phyloP scores from a whole-genome alignment of 495 filamentous ascomycete species.

The Physcia stellaris region DNA sequence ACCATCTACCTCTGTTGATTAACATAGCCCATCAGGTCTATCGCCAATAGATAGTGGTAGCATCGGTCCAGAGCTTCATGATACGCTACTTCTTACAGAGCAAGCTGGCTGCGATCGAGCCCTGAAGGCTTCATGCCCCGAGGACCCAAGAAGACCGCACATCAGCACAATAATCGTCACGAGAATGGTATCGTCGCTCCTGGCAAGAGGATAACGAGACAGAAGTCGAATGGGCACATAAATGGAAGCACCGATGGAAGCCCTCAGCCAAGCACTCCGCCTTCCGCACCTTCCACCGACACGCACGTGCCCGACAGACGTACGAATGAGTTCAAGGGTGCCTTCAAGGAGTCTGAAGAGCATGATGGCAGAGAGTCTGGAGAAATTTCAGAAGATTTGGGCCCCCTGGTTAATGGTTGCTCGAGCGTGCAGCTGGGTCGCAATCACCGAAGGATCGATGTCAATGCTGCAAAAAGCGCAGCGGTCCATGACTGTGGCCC shows the following conservation, averaged over 20 bases:
- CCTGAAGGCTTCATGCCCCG: constrained; percentile 15
- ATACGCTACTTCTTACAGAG: no score
- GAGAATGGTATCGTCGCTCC: constrained; percentile 80
- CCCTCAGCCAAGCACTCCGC: constrained; percentile 27
- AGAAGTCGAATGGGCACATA: constrained; percentile 49
- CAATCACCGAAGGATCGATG: constrained; percentile 45
- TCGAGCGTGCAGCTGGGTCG: constrained; percentile 20
- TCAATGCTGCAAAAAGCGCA: constrained; percentile 53
- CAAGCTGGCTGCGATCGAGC: constrained; percentile 10
- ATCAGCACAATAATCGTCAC: constrained; percentile 63
- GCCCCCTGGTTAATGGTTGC: constrained; percentile 11
- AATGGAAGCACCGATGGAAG: constrained; percentile 42
- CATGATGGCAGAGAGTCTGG: neutral
- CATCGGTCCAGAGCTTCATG: no score
- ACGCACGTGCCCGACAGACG: constrained; percentile 22
- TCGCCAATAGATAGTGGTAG: no score
- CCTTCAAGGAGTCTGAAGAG: constrained; percentile 1
- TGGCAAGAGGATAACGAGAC: constrained; percentile 64
- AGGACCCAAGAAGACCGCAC: constrained; percentile 48
- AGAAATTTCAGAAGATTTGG: constrained; percentile 4
- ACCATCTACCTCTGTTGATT: no score
- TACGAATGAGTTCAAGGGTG: constrained; percentile 2
- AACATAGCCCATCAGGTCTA: no score
- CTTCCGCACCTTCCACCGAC: constrained; percentile 29
- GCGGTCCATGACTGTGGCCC: constrained; percentile 49